A percentile compares a stretch with the other conserved stretches of the same genome.
phyloP scores from a whole-genome alignment of 495 filamentous ascomycete species.

The Elasticomyces elasticus region DNA sequence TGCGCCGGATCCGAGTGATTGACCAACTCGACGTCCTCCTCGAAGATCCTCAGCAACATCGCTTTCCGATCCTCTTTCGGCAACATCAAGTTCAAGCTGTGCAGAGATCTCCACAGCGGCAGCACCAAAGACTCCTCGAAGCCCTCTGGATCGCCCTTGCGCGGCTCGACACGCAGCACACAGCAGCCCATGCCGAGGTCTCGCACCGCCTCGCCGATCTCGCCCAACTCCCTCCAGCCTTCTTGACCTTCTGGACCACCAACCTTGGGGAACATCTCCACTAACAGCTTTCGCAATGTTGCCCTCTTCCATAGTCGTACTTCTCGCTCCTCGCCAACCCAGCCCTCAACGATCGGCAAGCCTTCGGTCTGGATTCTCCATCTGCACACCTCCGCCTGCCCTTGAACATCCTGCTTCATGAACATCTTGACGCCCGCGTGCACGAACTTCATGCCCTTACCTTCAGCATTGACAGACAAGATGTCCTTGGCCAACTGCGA shows the following conservation, averaged over 20 bases:
- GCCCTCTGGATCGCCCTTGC: slow-evolving; percentile 53
- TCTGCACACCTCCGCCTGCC: slow-evolving; percentile 59
- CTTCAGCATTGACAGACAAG: slow-evolving; percentile 62
- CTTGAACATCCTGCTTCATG: slow-evolving; percentile 89
- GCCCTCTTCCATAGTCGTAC: slow-evolving; percentile 61
- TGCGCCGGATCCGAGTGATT: slow-evolving; percentile 11
- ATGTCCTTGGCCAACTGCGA: slow-evolving; percentile 75
- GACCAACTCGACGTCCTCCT: slow-evolving; percentile 46
- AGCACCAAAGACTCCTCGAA: slow-evolving; percentile 76
- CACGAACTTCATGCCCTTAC: slow-evolving; percentile 83
- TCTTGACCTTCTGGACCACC: slow-evolving; percentile 29
- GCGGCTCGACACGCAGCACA: slow-evolving; percentile 70
- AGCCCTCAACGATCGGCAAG: slow-evolving; percentile 74
- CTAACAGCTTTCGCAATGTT: slow-evolving; percentile 67
- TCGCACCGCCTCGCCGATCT: slow-evolving; percentile 76
- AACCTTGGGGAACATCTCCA: slow-evolving; percentile 93
- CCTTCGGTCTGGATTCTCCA: slow-evolving; percentile 97
- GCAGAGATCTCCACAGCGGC: slow-evolving; percentile 81
- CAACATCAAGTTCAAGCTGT: slow-evolving; percentile 87
- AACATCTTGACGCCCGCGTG: slow-evolving; percentile 98
- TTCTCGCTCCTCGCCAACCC: slow-evolving; percentile 69
- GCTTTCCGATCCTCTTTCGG: slow-evolving; percentile 90
- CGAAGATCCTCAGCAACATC: slow-evolving; percentile 83
- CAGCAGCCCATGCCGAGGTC: slow-evolving; percentile 85
- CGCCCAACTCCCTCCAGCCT: slow-evolving; percentile 65